Conservation (phyloP, 2,329 filamentous ascomycete species). For the Pseudogymnoascus pannorum region DNA sequence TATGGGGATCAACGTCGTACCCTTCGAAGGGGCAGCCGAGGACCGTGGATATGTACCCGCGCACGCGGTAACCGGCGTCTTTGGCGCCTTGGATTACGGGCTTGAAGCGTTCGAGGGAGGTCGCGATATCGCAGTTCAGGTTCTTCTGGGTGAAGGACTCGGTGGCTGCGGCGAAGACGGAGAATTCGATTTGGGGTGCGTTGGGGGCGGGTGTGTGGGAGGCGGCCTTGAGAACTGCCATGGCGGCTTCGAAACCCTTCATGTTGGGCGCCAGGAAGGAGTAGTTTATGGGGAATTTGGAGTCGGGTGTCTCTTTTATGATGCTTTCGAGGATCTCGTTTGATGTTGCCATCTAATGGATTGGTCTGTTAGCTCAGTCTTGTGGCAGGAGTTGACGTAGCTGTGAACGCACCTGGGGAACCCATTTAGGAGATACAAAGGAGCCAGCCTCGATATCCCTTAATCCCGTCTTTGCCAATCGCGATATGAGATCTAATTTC, state of each 20-base stretch:
- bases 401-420: slow-evolving; percentile 57
- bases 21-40: slow-evolving; percentile 73
- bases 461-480: slow-evolving; percentile 61
- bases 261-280: slow-evolving; percentile 75
- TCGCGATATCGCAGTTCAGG: slow-evolving; percentile 71
- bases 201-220: slow-evolving; percentile 16
- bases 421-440: slow-evolving; percentile 78
- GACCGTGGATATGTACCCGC: slow-evolving; percentile 75
- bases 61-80: slow-evolving; percentile 56
- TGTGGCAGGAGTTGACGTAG: not conserved
- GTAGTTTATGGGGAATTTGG: slow-evolving; percentile 56
- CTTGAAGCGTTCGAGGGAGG: slow-evolving; percentile 62
- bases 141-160: slow-evolving; percentile 76
- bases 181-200: slow-evolving; percentile 55
- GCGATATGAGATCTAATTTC: slow-evolving; percentile 69
- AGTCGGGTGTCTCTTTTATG: slow-evolving; percentile 47
- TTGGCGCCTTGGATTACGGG: slow-evolving; percentile 65
- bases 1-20: slow-evolving; percentile 53
- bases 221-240: slow-evolving; percentile 39
- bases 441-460: slow-evolving; percentile 72
- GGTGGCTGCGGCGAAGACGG: slow-evolving; percentile 75
- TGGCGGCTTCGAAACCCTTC: slow-evolving; percentile 62
- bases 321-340: slow-evolving; percentile 65
- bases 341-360: slow-evolving; percentile 66
- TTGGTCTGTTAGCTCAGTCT: not conserved